Conservation (phyloP, 2,329 filamentous ascomycete genomes). For the Phoma sp. region DNA sequence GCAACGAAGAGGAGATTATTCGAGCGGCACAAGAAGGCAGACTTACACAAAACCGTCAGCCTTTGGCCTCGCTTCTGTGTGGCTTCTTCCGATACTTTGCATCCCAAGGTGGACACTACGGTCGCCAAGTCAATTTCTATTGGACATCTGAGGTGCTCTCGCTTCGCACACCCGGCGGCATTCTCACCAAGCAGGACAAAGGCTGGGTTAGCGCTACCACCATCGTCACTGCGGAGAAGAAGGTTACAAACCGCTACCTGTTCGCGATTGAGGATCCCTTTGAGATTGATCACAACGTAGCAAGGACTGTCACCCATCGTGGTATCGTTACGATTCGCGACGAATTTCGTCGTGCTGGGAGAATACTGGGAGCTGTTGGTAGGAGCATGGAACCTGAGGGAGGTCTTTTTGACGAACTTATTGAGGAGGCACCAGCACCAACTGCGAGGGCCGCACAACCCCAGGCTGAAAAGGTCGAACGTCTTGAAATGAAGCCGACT, state of each 20-base stretch:
- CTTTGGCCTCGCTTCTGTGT: constrained; percentile 73
- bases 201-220: constrained; percentile 87
- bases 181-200: constrained; percentile 76
- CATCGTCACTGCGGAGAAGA: constrained; percentile 65
- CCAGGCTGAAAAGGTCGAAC: neutral
- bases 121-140: constrained; percentile 67
- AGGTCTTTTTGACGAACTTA: constrained; percentile 45
- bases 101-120: constrained; percentile 48
- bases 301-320: constrained; percentile 80
- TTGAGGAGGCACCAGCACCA: constrained; percentile 24
- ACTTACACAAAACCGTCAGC: constrained; percentile 72
- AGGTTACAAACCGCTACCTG: constrained; percentile 79
- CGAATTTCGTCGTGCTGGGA: constrained; percentile 82
- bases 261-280: constrained; percentile 94
- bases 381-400: constrained; percentile 36
- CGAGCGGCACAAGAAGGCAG: constrained; percentile 63
- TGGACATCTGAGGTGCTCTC: constrained; percentile 84
- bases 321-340: constrained; percentile 83
- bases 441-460: constrained; percentile 5
- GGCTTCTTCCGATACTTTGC: constrained; percentile 92
- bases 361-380: constrained; percentile 56
- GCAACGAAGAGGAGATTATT: constrained; percentile 73
- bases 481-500: neutral
- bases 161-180: constrained; percentile 72
- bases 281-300: constrained; percentile 86